Conservation (phyloP, 108 stramenopile species). For the Chaetoceros muelleri region DNA sequence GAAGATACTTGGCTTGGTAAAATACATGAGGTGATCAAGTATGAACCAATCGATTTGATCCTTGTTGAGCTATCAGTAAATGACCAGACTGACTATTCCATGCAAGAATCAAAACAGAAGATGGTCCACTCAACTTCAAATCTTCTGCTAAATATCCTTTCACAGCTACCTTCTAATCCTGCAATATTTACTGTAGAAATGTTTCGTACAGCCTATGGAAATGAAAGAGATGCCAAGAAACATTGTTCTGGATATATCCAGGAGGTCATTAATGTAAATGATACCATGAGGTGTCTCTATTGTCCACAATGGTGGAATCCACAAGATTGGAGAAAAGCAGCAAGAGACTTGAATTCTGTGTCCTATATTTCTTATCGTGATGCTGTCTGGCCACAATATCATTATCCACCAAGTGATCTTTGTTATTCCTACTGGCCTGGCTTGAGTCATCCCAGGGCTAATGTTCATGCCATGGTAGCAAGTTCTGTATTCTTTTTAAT, state of each 20-base stretch:
- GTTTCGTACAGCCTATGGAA: slow-evolving; percentile 1
- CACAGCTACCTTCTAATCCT: slow-evolving; percentile 3
- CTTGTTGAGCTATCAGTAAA: slow-evolving; percentile 8
- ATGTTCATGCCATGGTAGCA: slow-evolving; percentile 9
- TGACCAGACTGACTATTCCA: slow-evolving; percentile 2
- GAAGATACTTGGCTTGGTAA: slow-evolving; percentile 4
- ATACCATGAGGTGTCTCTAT: not conserved
- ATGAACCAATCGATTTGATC: slow-evolving; percentile 5
- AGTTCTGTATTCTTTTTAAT: slow-evolving; percentile 7
- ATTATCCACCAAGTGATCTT: slow-evolving; percentile 8
- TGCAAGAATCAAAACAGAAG: not conserved
- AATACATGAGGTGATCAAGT: not conserved
- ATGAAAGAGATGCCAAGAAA: slow-evolving; percentile 2
- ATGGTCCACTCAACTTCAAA: not conserved
- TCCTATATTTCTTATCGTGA: slow-evolving; percentile 5
- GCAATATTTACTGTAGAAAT: slow-evolving; percentile 10
- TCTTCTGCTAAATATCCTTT: slow-evolving; percentile 2
- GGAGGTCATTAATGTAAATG: not conserved
- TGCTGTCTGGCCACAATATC: slow-evolving; percentile 5
- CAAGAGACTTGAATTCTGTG: slow-evolving; percentile 6
- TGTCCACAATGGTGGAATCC: slow-evolving; percentile 9
- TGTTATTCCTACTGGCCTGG: slow-evolving; percentile 10
- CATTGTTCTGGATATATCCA: slow-evolving; percentile 2
- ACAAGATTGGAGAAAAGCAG: slow-evolving; percentile 4
- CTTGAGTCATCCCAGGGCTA: slow-evolving; percentile 5